phyloP scores from a whole-genome alignment of 495 filamentous ascomycete genomes.

The Hypoxylon perforatum region DNA sequence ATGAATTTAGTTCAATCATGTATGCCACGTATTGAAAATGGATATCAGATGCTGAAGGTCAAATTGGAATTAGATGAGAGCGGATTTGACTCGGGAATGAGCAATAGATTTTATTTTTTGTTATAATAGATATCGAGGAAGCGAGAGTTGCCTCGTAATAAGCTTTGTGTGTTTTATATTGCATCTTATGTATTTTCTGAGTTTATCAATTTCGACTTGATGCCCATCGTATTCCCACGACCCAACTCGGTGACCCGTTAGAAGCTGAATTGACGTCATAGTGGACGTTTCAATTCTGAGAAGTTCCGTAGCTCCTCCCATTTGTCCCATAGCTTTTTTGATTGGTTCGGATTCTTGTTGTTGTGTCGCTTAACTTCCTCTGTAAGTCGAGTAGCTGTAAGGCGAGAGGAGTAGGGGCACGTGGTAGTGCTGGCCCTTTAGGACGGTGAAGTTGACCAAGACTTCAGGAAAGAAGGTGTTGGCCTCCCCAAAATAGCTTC shows the following conservation, averaged over 20 bases:
- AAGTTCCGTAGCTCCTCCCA: not conserved
- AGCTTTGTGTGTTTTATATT: not conserved
- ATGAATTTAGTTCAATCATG: no score
- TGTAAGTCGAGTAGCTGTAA: constrained; percentile 93
- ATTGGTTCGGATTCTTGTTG: not conserved
- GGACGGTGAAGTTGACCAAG: constrained; percentile 84
- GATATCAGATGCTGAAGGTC: no score
- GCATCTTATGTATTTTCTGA: not conserved
- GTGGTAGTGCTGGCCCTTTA: constrained; percentile 84
- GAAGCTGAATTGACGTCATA: not conserved
- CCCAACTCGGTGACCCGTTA: not conserved
- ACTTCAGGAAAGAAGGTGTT: constrained; percentile 93
- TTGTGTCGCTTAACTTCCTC: constrained; percentile 67
- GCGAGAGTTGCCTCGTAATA: constrained; percentile 19
- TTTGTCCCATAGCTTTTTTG: not conserved
- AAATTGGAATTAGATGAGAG: no score
- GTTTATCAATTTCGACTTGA: not conserved
- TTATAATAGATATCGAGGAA: constrained; percentile 5
- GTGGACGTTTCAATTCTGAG: not conserved
- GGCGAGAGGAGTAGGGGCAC: constrained; percentile 90
- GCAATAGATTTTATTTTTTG: no score
- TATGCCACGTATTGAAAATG: no score
- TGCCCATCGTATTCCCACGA: constrained; percentile 7
- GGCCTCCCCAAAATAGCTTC: constrained; percentile 76
- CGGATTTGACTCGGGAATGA: no score